Conservation (phyloP, 78 protist genomes). For the Monocercomonoides exilis region DNA sequence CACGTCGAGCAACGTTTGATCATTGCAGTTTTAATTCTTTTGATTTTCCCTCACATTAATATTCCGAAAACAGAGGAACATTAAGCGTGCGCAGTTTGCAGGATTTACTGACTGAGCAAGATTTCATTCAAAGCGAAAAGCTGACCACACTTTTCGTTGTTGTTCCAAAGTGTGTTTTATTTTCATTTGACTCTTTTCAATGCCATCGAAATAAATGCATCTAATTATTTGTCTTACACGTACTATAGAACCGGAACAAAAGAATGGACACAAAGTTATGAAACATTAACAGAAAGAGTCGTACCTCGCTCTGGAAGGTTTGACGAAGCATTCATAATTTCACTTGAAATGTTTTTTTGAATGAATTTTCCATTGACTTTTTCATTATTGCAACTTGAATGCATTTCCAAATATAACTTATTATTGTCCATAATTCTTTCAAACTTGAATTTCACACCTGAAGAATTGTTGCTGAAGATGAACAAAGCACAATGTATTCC, state of each 20-base stretch:
- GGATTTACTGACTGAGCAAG: not conserved
- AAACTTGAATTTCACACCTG: not conserved
- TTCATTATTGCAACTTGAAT: too few relatives aligned
- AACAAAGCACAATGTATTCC: not conserved
- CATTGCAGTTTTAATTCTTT: not conserved
- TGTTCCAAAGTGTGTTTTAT: not conserved
- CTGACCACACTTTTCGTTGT: conserved; percentile 12
- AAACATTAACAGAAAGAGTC: not conserved
- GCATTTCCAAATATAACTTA: too few relatives aligned
- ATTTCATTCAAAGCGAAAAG: not conserved
- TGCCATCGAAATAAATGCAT: not conserved
- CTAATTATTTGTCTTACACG: not conserved
- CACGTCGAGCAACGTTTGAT: not conserved
- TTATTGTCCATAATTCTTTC: not conserved
- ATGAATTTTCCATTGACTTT: too few relatives aligned
- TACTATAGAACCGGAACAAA: not conserved
- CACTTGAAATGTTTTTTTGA: too few relatives aligned
- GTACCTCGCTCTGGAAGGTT: conserved; percentile 10
- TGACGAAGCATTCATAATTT: too few relatives aligned
- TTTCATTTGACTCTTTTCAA: not conserved
- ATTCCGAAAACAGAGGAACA: not conserved
- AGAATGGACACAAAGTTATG: not conserved
- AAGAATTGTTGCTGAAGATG: not conserved
- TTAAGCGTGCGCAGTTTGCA: not conserved
- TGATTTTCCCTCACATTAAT: not conserved